Evolutionary conservation across 169 alveolate genomes (phyloP).

Genomic region (Plasmodium malariae): DNA sequence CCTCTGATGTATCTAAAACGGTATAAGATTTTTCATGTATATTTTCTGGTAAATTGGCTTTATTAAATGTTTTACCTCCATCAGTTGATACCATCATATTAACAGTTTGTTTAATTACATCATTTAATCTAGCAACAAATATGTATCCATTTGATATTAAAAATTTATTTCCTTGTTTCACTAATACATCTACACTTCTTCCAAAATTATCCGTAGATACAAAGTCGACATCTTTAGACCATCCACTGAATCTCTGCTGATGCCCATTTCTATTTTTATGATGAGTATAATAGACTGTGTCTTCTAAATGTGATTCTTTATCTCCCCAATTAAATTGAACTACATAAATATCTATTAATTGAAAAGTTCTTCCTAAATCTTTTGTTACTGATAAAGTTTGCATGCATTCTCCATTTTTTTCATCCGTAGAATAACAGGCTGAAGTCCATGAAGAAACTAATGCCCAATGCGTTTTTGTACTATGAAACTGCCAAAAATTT

Average conservation of each 20-base stretch:
- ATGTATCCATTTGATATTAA: constrained; percentile 94
- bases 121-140: constrained; percentile 93
- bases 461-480: constrained; percentile 88
- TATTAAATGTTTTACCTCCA: constrained; percentile 89
- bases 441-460: constrained; percentile 91
- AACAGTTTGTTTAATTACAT: constrained; percentile 92
- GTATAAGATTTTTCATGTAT: constrained; percentile 95
- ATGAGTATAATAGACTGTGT: constrained; percentile 79
- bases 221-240: constrained; percentile 93
- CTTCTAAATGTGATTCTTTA: constrained; percentile 79
- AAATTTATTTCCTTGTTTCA: constrained; percentile 95
- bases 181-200: constrained; percentile 83
- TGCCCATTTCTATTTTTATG: constrained; percentile 89
- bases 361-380: constrained; percentile 91
- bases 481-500: constrained; percentile 90
- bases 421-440: constrained; percentile 83
- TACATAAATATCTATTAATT: constrained; percentile 87
- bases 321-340: constrained; percentile 96
- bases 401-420: constrained; percentile 88
- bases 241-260: constrained; percentile 92
- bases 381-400: constrained; percentile 90
- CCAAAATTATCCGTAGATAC: constrained; percentile 94
- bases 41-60: constrained; percentile 93
- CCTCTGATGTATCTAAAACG: constrained; percentile 96
- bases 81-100: constrained; percentile 93